Evolutionary conservation across 768 basidiomycete species (phyloP).

Genomic region (Phylloporus scabripes): DNA sequence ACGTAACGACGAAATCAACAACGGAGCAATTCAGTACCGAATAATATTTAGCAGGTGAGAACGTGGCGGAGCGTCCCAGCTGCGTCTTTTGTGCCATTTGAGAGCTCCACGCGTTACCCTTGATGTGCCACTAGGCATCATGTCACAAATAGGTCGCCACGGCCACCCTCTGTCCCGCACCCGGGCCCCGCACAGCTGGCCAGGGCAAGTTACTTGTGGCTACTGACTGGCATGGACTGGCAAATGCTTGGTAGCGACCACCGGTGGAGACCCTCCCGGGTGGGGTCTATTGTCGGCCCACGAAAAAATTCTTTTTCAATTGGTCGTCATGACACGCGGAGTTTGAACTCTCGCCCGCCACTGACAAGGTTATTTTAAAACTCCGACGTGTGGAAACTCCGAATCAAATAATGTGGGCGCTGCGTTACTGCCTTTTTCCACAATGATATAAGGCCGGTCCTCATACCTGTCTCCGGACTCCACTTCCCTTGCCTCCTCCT

Average conservation of each 20-base stretch:
- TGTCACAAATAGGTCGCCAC: constrained; percentile 10
- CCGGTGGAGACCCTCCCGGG: not conserved
- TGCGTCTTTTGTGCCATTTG: constrained; percentile 33
- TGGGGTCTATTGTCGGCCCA: not conserved
- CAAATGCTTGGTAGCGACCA: constrained; percentile 1
- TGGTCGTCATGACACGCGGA: constrained; percentile 11
- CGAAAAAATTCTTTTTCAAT: not conserved
- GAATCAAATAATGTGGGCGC: constrained; percentile 1
- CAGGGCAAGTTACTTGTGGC: not conserved
- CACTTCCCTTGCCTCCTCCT: not conserved
- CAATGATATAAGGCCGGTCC: constrained; percentile 15
- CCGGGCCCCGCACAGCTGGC: not conserved
- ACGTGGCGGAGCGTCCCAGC: constrained; percentile 9
- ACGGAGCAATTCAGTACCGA: not conserved
- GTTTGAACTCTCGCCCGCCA: constrained; percentile 5
- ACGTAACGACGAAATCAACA: not conserved
- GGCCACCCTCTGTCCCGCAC: constrained; percentile 1
- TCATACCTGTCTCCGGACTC: constrained; percentile 1
- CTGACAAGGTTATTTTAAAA: constrained; percentile 1
- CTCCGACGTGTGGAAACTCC: constrained; percentile 15
- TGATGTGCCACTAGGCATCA: constrained; percentile 9
- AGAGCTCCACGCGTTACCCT: constrained; percentile 5
- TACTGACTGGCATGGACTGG: not conserved
- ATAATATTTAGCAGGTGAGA: constrained; percentile 12
- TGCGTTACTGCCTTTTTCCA: constrained; percentile 18